Base-by-base conservation (phyloP, 83 land plant genomes). In the Diphasiastrum complanatum region DNA sequence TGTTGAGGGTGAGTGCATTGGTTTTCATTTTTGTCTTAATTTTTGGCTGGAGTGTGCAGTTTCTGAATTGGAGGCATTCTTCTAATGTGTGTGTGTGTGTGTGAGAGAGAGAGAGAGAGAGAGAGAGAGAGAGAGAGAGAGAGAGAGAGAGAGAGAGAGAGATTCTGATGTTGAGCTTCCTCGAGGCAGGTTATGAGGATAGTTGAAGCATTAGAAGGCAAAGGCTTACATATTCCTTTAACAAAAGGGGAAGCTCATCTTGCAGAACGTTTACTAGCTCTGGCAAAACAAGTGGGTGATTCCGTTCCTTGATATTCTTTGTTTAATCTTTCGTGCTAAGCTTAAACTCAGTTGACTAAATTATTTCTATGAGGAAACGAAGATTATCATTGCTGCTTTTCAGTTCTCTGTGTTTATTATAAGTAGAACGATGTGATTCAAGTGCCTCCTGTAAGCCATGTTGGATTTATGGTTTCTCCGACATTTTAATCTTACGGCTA, bases 161-260 rank as follows among this genome's bases (percentile, higher is more conserved):
- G 3, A n/a, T 49, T 8, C 6, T 4, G 18, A 49, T 18, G 0
- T 27, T 66, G 48, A n/a, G 28, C 26, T 24, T 28, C 32, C 48
- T 53, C n/a, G n/a, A n/a, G n/a, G 40, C 60, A 95, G 97, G 73
- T 82, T 10, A 90, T 89, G 97, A 84, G 90, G 75, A 89, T 95
- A 60, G 81, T 86, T 35, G 99, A 95, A 73, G 89, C 86, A 1
- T 49, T 95, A 62, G 99, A 95, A 67, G 77, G 77, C 14, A 89
- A 90, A 62, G 99, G 99, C 41, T 70, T 81, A 40, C 79, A 86
- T 5, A 68, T 95, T 68, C 82, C 88, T 14, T 57, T 91, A 41
- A 84, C 70, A 64, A 91, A 79, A 78, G 89, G 79, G 22, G 99
- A 95, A 74, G 81, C 73, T 43, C 82, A 78, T 47, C 63, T 95